Evolutionary conservation across 2,329 filamentous ascomycete genomes (phyloP).

Genomic region (Cryphonectria radicalis): DNA sequence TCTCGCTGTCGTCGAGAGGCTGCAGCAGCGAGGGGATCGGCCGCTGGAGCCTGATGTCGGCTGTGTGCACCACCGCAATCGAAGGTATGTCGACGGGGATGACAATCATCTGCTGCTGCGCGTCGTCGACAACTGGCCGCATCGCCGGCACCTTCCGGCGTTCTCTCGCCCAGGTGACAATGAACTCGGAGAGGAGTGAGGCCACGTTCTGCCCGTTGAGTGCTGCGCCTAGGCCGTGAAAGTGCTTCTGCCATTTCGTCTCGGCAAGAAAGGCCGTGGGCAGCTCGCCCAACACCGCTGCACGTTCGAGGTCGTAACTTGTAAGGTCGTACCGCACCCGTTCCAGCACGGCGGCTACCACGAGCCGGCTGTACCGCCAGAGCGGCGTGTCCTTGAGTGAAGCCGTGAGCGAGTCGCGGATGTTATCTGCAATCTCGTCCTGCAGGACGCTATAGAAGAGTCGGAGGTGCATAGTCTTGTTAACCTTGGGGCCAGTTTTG

Average conservation of each 20-base stretch:
- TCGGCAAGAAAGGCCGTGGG: conserved; percentile 52
- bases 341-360: conserved; percentile 49
- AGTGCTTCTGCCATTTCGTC: conserved; percentile 53
- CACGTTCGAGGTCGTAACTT: conserved; percentile 59
- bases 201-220: conserved; percentile 33
- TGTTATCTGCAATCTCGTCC: conserved; percentile 66
- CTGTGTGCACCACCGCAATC: conserved; percentile 81
- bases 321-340: conserved; percentile 51
- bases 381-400: conserved; percentile 48
- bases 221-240: conserved; percentile 53
- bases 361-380: conserved; percentile 50
- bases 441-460: conserved; percentile 78
- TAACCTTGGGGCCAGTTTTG: conserved; percentile 40
- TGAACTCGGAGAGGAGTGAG: conserved; percentile 39
- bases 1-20: conserved; percentile 37
- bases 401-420: conserved; percentile 49
- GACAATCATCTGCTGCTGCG: conserved; percentile 66
- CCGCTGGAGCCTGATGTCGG: conserved; percentile 62
- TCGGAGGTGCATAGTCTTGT: conserved; percentile 65
- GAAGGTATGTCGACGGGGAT: conserved; percentile 91
- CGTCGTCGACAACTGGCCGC: conserved; percentile 34
- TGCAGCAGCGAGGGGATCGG: conserved; percentile 37
- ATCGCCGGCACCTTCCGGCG: conserved; percentile 41
- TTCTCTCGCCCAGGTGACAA: conserved; percentile 44
- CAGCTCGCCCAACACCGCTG: conserved; percentile 56